Evolutionary conservation across 2,329 filamentous ascomycete species (phyloP), one percentile per base, ranked within the genome.

Genomic region (Blastomyces parvus): DNA sequence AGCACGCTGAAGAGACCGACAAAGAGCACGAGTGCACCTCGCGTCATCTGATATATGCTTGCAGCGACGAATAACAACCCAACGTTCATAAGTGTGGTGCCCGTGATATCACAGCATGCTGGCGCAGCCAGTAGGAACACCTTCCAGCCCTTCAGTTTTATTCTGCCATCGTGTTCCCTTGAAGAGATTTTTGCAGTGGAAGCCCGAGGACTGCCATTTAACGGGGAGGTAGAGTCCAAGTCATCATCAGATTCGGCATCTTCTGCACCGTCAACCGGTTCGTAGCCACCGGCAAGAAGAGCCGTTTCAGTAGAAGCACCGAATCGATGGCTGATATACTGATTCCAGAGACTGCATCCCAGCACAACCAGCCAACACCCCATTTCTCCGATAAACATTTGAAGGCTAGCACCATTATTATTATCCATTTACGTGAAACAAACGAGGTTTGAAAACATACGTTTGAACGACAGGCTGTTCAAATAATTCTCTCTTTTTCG

Each of bases 21-120:
- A 70, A 99, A 99, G 7, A 99, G 82, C 2, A 99, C 93, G 52
- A 99, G 82, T 0, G 94, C 94, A 9, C 94, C 94, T 64, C 94
- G 83, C 0, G 93, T 97, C 94, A 99, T 99, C 78, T 99, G 94
- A 78, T 97, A 99, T 72, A 99, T 97, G 65, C 90, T 95, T 1
- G 94, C 91, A 14, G 90, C 94, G 30, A 97, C 92, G 73, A 97
- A 92, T 59, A 97, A 82, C 68, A 99, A 82, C 3, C 94, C 94
- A 4, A 91, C 89, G 72, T 99, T 99, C 92, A 99, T 97, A 62
- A 97, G 83, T 3, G 94, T 99, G 4, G 94, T 99, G 58, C 91
- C 94, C 30, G 89, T 86, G 67, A 97, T 96, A 74, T 99, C 94
- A 77, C 92, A 97, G 72, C 91, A 88, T 52, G 94, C 90, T 0